A percentile compares a stretch with the other conserved stretches of the same genome.
These are phyloP conservation scores for Leccinum angustisporum DNA, from an alignment of 1,284 basidiomycete genomes.

Conservation along the genomic window DNA sequence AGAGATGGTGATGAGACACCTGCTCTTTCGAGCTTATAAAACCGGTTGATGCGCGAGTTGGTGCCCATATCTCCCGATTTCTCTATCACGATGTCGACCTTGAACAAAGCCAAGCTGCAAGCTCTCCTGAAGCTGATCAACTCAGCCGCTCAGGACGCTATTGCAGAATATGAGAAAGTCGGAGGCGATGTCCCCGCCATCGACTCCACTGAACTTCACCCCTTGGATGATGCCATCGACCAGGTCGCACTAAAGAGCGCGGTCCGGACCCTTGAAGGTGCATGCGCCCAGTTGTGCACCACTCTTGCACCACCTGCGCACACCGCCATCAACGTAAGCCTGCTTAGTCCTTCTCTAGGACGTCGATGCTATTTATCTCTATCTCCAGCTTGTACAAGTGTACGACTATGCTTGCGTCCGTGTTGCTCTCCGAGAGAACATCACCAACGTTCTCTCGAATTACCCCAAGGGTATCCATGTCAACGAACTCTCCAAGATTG, in stretches of 20 bases:
- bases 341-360: too few species aligned
- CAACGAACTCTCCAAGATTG: constrained; percentile 27
- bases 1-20: neutral
- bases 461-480: constrained; percentile 35
- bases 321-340: constrained; percentile 27
- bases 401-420: constrained; percentile 33
- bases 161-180: constrained; percentile 25
- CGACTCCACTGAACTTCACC: constrained; percentile 24
- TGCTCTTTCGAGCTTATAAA: constrained; percentile 3
- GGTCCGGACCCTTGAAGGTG: constrained; percentile 31
- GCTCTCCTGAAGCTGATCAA: constrained; percentile 29
- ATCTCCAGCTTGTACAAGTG: constrained; percentile 22
- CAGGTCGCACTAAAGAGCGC: constrained; percentile 25
- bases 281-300: constrained; percentile 30
- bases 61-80: neutral
- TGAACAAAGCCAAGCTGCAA: constrained; percentile 25
- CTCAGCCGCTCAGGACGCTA: constrained; percentile 26
- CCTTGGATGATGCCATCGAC: constrained; percentile 26
- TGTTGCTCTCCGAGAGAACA: constrained; percentile 27
- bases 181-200: constrained; percentile 27
- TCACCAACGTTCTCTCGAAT: constrained; percentile 31
- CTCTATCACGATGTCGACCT: constrained; percentile 16
- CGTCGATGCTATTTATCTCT: neutral
- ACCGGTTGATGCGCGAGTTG: neutral
- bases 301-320: constrained; percentile 33